Evolutionary conservation across 768 basidiomycete genomes (phyloP).

Genomic region (Mycena crocata): DNA sequence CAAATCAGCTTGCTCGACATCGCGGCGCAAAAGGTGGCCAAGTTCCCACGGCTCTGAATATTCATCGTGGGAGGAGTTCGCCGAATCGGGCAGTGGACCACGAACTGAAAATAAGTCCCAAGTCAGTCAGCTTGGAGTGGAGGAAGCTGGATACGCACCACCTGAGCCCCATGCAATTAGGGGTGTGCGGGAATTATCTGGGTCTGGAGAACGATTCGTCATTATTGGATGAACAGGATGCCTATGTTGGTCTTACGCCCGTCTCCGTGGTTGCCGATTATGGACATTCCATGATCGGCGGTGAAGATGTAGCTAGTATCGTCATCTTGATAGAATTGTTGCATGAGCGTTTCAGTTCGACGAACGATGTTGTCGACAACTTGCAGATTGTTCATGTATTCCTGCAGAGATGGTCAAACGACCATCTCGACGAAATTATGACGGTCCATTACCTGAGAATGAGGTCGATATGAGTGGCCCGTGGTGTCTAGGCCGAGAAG

Average conservation of each 20-base stretch:
- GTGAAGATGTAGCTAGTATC: conserved; percentile 85
- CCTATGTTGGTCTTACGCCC: conserved; percentile 68
- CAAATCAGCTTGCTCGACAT: conserved; percentile 88
- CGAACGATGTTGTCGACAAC: conserved; percentile 82
- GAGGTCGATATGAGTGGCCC: conserved; percentile 87
- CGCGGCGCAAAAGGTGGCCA: conserved; percentile 68
- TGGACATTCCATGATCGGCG: conserved; percentile 92
- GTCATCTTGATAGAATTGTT: conserved; percentile 72
- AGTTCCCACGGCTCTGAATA: conserved; percentile 77
- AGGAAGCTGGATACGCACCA: too few relatives aligned
- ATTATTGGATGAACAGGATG: conserved; percentile 17
- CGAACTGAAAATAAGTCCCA: too few relatives aligned
- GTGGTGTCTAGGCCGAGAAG: conserved; percentile 88
- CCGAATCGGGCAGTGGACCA: conserved; percentile 68
- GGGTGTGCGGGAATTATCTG: conserved; percentile 89
- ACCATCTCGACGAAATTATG: not conserved
- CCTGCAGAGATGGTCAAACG: conserved; percentile 51
- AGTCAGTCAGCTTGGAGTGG: too few relatives aligned
- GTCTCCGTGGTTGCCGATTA: conserved; percentile 90
- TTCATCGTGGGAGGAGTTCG: conserved; percentile 73
- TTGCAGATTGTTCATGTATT: conserved; percentile 88
- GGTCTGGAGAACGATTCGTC: conserved; percentile 61
- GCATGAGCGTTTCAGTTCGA: conserved; percentile 70
- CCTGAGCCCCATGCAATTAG: conserved; percentile 87
- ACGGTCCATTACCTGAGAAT: conserved; percentile 68